Evolutionary conservation across 2,329 filamentous ascomycete genomes (phyloP).

Genomic region (Westerdykella ornata): DNA sequence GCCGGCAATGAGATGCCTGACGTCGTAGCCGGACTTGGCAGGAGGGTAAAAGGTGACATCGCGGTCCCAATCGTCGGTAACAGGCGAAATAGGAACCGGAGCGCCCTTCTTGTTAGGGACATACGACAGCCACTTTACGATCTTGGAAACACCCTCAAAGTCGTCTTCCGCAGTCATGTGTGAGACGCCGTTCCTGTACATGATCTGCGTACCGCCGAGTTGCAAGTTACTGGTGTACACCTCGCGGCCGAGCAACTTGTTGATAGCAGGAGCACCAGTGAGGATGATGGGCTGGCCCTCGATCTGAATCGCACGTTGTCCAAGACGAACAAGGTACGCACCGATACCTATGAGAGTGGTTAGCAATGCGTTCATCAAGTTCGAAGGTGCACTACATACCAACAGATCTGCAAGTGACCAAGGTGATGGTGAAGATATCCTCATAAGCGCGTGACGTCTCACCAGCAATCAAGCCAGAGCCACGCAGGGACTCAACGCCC

Average conservation of each 20-base stretch:
- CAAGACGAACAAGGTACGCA: constrained; percentile 96
- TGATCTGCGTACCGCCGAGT: constrained; percentile 99
- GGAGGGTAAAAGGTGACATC: constrained; percentile 77
- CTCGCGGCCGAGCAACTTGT: constrained; percentile 95
- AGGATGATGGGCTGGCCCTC: constrained; percentile 98
- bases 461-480: constrained; percentile 95
- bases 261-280: constrained; percentile 92
- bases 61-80: constrained; percentile 83
- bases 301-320: constrained; percentile 96
- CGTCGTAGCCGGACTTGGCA: constrained; percentile 81
- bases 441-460: constrained; percentile 95
- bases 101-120: constrained; percentile 92
- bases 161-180: constrained; percentile 98
- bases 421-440: constrained; percentile 96
- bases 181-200: constrained; percentile 99
- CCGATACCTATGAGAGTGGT: constrained; percentile 65
- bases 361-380: constrained; percentile 22
- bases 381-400: constrained; percentile 46
- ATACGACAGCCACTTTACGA: constrained; percentile 96
- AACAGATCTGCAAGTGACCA: constrained; percentile 96
- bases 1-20: constrained; percentile 86
- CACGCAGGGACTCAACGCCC: constrained; percentile 93
- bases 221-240: constrained; percentile 99
- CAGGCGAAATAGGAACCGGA: constrained; percentile 86
- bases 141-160: constrained; percentile 95